phyloP scores from a whole-genome alignment of 1,284 basidiomycete species.

The Takashimella tepidaria region DNA sequence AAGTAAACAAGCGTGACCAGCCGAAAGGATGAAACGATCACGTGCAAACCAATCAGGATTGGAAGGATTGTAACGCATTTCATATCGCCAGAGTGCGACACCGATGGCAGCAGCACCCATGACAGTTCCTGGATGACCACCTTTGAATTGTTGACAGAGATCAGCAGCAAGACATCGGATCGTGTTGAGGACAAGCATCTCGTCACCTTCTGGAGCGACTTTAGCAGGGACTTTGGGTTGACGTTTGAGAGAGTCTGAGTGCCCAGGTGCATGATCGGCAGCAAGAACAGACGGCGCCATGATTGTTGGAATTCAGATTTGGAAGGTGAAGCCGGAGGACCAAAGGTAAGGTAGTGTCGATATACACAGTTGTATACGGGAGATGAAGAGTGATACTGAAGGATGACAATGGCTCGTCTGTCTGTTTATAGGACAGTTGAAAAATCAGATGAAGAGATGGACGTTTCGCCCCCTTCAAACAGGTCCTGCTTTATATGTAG shows the following conservation, averaged over 20 bases:
- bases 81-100: constrained; percentile 35
- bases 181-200: constrained; percentile 40
- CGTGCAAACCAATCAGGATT: constrained; percentile 38
- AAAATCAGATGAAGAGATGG: no score
- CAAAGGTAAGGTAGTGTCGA: no score
- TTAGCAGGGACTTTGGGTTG: constrained; percentile 16
- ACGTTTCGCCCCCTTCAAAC: no score
- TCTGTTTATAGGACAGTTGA: no score
- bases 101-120: constrained; percentile 46
- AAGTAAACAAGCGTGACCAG: constrained; percentile 43
- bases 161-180: constrained; percentile 45
- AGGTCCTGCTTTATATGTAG: no score
- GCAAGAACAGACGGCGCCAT: constrained; percentile 17
- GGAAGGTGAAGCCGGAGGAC: no score
- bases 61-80: constrained; percentile 40
- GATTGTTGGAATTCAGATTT: background rate
- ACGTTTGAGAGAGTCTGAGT: constrained; percentile 6
- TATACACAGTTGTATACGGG: no score
- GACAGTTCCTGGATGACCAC: constrained; percentile 50
- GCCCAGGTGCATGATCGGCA: constrained; percentile 9
- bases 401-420: no score
- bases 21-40: constrained; percentile 44
- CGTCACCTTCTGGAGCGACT: constrained; percentile 14
- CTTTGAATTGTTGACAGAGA: constrained; percentile 37
- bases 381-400: no score